Base-by-base conservation (phyloP, 352 stramenopile genomes). In the Lagenidium giganteum region DNA sequence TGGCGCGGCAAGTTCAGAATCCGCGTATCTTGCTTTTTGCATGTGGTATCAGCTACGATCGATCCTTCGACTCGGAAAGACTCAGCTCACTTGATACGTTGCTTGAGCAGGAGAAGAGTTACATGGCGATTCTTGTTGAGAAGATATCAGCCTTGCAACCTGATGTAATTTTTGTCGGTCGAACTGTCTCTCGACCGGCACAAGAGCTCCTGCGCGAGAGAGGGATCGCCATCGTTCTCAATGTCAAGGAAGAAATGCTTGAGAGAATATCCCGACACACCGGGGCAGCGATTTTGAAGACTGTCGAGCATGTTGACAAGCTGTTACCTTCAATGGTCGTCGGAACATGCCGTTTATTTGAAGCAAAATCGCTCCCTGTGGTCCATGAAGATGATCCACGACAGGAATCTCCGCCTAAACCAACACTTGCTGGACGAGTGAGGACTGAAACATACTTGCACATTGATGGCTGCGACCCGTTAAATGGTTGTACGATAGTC, bases 11-110 rank as follows among this genome's bases (percentile, higher is more conserved):
- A 27, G 83, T 98, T 13, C 48, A 80, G n/a, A 97, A 98, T 42
- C 95, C 95, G 11, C 87, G 91, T n/a, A 98, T 99, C n/a, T 76
- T 99, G 57, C 74, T 98, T 9, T 72, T 99, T 30, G 86, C 70
- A 32, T 96, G 93, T 18, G 93, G 91, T 30, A 98, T 99, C 47
- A 97, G 97, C 59, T 99, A 98, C 57, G 95, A 96, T 21, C 82
- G 95, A 14, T 92, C 86, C 1, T 71, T 59, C 17, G 71, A 71
- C 5, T 73, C 92, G 32, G 87, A 85, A 8, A 74, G 82, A 22
- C 87, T 98, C 35, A 95, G 84, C 39, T 98, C 88, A 0, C 65
- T 99, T 0, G 94, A 99, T 53, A 97, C 92, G 8, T 54, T 99
- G 6, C 58, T 98, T 21, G 95, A 98, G 57, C 85, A 97, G 60